Evolutionary conservation across 2,329 filamentous ascomycete genomes (phyloP).

Genomic region (Aspergillus pseudonomiae): DNA sequence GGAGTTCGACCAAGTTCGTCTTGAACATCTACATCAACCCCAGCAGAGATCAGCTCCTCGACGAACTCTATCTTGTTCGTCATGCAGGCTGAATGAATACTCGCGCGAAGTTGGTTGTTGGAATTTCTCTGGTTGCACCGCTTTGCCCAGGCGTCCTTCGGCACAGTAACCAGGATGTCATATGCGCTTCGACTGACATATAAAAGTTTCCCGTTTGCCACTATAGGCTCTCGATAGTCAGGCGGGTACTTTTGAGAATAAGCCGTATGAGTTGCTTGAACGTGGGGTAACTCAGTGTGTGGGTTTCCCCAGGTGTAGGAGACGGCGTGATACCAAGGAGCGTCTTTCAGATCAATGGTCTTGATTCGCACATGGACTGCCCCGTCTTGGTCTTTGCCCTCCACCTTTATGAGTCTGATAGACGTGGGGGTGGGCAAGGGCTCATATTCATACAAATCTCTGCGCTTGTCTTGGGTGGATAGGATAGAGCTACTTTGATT

Average conservation of each 20-base stretch:
- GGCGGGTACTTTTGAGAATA: neutral
- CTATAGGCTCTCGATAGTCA: neutral
- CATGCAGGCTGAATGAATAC: conserved; percentile 5
- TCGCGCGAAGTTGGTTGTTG: conserved; percentile 1
- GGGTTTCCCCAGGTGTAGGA: conserved; percentile 14
- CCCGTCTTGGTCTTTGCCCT: neutral
- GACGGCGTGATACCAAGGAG: conserved; percentile 2
- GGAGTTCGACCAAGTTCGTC: conserved; percentile 5
- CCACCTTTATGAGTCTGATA: conserved; percentile 6
- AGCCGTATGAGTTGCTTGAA: neutral
- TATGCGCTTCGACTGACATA: conserved; percentile 3
- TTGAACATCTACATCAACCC: conserved; percentile 1
- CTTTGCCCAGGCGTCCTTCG: conserved; percentile 1
- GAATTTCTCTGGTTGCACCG: conserved; percentile 3
- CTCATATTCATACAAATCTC: neutral
- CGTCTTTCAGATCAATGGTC: neutral
- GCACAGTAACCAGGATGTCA: neutral
- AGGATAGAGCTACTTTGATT: neutral
- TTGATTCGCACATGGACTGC: neutral
- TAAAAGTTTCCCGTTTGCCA: conserved; percentile 1
- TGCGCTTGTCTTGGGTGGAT: neutral
- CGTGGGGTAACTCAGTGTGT: conserved; percentile 1
- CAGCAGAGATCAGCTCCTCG: neutral
- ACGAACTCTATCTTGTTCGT: neutral
- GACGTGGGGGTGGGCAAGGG: conserved; percentile 3